A percentile compares a stretch with the other conserved stretches of the same genome.
phyloP scores from a whole-genome alignment of 2,329 filamentous ascomycete genomes.

The Arthrobotrys conoides region DNA sequence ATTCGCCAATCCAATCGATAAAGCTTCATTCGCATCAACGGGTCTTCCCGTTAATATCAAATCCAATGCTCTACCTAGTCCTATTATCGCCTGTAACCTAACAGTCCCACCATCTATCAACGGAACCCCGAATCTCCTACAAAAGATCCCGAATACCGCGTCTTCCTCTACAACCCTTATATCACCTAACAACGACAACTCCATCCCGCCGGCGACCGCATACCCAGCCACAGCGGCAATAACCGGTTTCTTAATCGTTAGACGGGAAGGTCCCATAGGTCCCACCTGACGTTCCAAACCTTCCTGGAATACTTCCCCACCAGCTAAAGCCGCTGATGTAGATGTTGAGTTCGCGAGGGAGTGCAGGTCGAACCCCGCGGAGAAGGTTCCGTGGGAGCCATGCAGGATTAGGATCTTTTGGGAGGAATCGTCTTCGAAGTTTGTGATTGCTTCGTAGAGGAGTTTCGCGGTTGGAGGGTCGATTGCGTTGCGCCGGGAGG shows the following conservation, averaged over 20 bases:
- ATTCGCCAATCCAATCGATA: slow-evolving; percentile 90
- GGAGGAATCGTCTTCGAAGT: slow-evolving; percentile 70
- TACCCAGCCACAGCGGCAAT: slow-evolving; percentile 71
- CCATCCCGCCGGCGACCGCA: slow-evolving; percentile 72
- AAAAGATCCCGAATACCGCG: slow-evolving; percentile 73
- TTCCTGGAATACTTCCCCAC: slow-evolving; percentile 74
- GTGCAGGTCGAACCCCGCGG: slow-evolving; percentile 87
- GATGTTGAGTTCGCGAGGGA: slow-evolving; percentile 60
- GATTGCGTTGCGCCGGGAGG: slow-evolving; percentile 71
- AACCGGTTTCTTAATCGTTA: slow-evolving; percentile 76
- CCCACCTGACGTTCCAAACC: slow-evolving; percentile 66
- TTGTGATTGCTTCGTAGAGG: slow-evolving; percentile 70
- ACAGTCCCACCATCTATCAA: slow-evolving; percentile 72
- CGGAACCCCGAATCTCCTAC: slow-evolving; percentile 71
- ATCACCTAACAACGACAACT: slow-evolving; percentile 72
- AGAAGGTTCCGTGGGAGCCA: slow-evolving; percentile 75
- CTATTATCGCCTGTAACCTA: slow-evolving; percentile 71
- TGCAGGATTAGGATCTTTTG: slow-evolving; percentile 74
- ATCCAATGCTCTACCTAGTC: slow-evolving; percentile 72
- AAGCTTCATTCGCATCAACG: slow-evolving; percentile 85
- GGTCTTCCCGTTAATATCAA: slow-evolving; percentile 73
- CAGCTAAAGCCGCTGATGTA: slow-evolving; percentile 77
- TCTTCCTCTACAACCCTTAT: slow-evolving; percentile 72
- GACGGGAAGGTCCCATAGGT: slow-evolving; percentile 72
- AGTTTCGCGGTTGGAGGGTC: slow-evolving; percentile 70